These are phyloP conservation scores for Xylaria castorea DNA, from an alignment of 495 filamentous ascomycete genomes.

Conservation along the genomic window DNA sequence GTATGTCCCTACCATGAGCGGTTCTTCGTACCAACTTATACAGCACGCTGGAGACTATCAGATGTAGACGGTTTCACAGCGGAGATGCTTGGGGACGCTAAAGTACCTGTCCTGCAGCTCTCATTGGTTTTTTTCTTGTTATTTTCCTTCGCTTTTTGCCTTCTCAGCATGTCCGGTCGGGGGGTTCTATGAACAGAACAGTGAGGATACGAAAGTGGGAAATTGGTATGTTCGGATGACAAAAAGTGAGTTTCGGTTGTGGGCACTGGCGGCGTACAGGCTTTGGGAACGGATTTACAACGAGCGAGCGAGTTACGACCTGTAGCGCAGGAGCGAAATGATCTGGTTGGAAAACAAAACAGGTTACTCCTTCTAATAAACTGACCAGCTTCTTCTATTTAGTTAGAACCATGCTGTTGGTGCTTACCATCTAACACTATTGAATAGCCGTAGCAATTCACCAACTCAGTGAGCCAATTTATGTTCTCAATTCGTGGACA, in stretches of 20 bases:
- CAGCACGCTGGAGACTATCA: slow-evolving; percentile 11
- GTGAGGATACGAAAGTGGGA: neutral
- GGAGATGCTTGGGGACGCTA: neutral
- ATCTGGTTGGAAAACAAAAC: neutral
- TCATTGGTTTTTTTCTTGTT: neutral
- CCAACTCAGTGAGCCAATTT: neutral
- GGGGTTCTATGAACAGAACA: neutral
- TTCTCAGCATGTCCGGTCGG: neutral
- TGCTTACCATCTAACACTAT: neutral
- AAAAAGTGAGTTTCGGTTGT: slow-evolving; percentile 16
- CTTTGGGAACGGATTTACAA: neutral
- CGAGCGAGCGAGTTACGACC: neutral
- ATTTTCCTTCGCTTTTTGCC: neutral
- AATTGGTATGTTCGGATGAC: slow-evolving; percentile 8
- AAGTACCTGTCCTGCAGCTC: neutral
- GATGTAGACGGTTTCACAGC: neutral
- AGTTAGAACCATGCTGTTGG: neutral
- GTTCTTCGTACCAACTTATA: slow-evolving; percentile 30
- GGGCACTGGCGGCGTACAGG: neutral
- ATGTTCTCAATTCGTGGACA: neutral
- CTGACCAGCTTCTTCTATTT: neutral
- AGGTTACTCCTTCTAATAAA: neutral
- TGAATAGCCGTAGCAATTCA: neutral
- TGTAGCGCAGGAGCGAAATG: neutral
- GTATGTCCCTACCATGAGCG: slow-evolving; percentile 29